Base-by-base conservation (phyloP, 2,329 filamentous ascomycete genomes). In the Aspergillus udagawae region DNA sequence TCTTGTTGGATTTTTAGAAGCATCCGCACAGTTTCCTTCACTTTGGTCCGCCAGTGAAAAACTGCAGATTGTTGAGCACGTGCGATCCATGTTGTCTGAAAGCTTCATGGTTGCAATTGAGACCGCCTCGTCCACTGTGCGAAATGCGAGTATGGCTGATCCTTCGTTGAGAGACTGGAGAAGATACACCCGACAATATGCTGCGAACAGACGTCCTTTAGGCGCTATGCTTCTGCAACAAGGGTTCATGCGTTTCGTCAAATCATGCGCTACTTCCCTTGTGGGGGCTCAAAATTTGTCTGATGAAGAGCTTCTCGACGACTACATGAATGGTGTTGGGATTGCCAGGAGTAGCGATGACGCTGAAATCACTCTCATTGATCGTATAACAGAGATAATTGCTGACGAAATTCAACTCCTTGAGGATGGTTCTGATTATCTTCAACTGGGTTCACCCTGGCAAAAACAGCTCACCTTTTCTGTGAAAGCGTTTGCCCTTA, bases 211-310 rank as follows among this genome's bases (percentile, higher is more conserved):
- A 9, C 85, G 91, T 21, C 93, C 95, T 0, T 77, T 99, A 47
- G 92, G 94, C 9, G 91, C 92, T 12, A 94, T 97, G 88, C 82
- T 97, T 5, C 76, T 99, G 23, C 92, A 96, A 71, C 86, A 91
- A 67, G 92, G 88, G 61, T 95, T 96, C 70, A 91, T 95, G 82
- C 87, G 86, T 73, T 83, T 97, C 32, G 81, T 97, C 12, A 87
- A 92, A 35, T 86, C 91, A 1, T 88, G 85, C 54, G 91, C 90
- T 1, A 90, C 90, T 14, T 81, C 93, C 28, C 79, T 93, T 59
- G 82, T 84, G 32, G 85, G 88, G 44, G 81, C 82, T 5, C 77
- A 83, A n/a, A 75, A 79, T 17, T 77, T 89, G 41, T 81, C 82
- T 53, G 80, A 83, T 44, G 79, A 80, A 14, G 85, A 91, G 60